Evolutionary conservation across 2,329 filamentous ascomycete genomes (phyloP), one percentile per base, ranked within the genome.

Genomic region (Monosporascus sp.): DNA sequence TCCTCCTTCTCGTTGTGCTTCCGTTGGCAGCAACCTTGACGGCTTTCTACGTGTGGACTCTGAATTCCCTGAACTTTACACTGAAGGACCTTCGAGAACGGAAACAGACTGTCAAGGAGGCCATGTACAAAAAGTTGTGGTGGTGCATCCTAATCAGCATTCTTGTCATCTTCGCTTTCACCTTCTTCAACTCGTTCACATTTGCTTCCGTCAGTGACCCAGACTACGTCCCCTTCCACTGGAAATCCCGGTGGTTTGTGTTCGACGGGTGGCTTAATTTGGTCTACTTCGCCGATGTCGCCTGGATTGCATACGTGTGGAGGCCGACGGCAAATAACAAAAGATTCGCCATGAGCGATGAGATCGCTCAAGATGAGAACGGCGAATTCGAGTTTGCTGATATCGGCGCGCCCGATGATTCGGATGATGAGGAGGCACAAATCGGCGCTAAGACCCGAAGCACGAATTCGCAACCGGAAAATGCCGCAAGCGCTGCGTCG

Each of bases 81-180:
- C 93, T 97, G 75, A 97, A 97, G 73, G 93, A 97, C 65, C 81
- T 99, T n/a, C 81, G 88, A 52, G 90, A 96, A 65, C 87, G 94
- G 60, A 97, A 96, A 73, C 94, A 99, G 73, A 87, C 89, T 63
- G 87, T 88, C 63, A 99, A 99, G 70, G 90, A 92, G 47, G 72
- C 83, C 72, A 99, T 99, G 95, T 99, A 97, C 74, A 92, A 89
- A 74, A 96, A 95, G 70, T 83, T 99, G 15, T 99, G 95, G 92
- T 99, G 92, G 92, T 93, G 90, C 69, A 96, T 99, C 55, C 79
- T 99, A 46, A 78, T 83, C 58, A 96, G 89, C 68, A 96, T 99
- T 67, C 75, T 97, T 48, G 90, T 97, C 62, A 97, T 97, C 62
- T 99, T 99, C 63, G 91, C 81, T 53, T 99, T 99, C 76, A 97